Evolutionary conservation across 2,329 filamentous ascomycete genomes (phyloP), one percentile per base, ranked within the genome.

Genomic region (Claviceps fusiformis): DNA sequence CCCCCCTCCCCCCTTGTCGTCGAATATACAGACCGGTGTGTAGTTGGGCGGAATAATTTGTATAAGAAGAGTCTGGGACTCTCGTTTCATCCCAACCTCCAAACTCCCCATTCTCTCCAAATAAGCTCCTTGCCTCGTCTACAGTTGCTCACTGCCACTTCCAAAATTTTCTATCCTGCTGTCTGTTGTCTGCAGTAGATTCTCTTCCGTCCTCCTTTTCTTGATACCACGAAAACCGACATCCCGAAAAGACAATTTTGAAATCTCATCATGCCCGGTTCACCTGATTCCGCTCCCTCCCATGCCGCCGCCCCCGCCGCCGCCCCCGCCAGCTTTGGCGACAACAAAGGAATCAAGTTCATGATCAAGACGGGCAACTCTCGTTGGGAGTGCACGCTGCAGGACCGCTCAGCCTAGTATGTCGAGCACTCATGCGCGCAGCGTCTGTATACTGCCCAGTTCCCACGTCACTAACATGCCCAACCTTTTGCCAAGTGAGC

Each of bases 381-480:
- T 50, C 65, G 63, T 50, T 71, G 68, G 62, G 53, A 63, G 45
- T 76, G 73, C 64, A 70, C 69, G 24, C 63, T 76, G 5, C 69
- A 75, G 58, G 73, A 77, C 64, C 72, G 74, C 55, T 56, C 62
- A 58, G 54, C 64, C 13, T 74, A 75, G 75, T 77, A 71, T 58
- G 73, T 67, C 31, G n/a, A n/a, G n/a, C 17, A 31, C 17, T 29
- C n/a, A 44, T n/a, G 8, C 37, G 17, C 19, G 41, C n/a, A n/a
- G n/a, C n/a, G n/a, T n/a, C n/a, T n/a, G n/a, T n/a, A n/a, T n/a
- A n/a, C n/a, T n/a, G n/a, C n/a, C n/a, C n/a, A n/a, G n/a, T n/a
- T n/a, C n/a, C n/a, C n/a, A n/a, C n/a, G 48, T 63, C 39, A 59
- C 62, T 59, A 51, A 60, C 50, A 33, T n/a, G 29, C 19, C 17